phyloP scores from a whole-genome alignment of 116 monocot species.

The Trichopus zeylanicus region DNA sequence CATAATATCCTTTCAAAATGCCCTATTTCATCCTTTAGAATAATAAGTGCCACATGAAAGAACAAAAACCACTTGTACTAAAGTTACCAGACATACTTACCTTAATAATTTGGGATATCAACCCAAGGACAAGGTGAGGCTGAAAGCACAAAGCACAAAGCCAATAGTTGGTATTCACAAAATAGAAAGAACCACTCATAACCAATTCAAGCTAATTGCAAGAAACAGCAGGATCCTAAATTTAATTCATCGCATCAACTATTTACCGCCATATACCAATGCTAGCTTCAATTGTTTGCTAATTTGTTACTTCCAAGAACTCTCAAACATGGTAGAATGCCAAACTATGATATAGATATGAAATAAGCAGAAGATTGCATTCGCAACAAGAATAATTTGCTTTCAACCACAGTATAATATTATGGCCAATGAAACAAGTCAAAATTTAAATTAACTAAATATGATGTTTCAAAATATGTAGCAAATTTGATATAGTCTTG shows the following conservation, averaged over 20 bases:
- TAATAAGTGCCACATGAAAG: background rate
- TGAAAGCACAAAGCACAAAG: conserved; percentile 21
- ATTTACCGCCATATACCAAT: too few relatives aligned
- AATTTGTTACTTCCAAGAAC: too few relatives aligned
- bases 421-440: background rate
- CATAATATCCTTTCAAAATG: background rate
- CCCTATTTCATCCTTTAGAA: background rate
- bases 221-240: background rate
- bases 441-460: background rate
- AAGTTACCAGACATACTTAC: conserved; percentile 9
- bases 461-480: background rate
- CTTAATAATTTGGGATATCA: conserved; percentile 73
- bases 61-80: background rate
- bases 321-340: background rate
- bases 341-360: background rate
- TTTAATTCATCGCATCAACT: too few relatives aligned
- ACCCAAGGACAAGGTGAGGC: conserved; percentile 62
- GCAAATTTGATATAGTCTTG: background rate
- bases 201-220: background rate
- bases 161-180: conserved; percentile 4
- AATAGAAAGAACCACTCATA: background rate
- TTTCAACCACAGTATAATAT: background rate
- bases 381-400: background rate
- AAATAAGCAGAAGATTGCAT: background rate
- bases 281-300: too few relatives aligned